Base-by-base conservation (phyloP, 2,329 filamentous ascomycete species). In the Epichloe sylvatica region DNA sequence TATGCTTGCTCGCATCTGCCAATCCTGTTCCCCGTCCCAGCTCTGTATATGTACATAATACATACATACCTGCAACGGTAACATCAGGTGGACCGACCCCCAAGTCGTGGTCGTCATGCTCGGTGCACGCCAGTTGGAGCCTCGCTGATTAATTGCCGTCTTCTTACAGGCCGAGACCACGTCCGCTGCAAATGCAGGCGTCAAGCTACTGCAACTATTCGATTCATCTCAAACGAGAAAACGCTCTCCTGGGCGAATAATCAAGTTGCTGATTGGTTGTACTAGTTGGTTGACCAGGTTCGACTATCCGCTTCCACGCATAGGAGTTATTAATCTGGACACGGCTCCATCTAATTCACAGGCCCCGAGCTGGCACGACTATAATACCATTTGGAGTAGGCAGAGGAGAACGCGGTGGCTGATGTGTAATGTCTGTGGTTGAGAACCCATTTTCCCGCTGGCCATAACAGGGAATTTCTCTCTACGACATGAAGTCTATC, bases 101-200 rank as follows among this genome's bases (percentile, higher is more conserved):
- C 25, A 48, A 36, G 23, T 23, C 34, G 34, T 41, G 36, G 30
- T 35, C 37, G 39, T 45, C 45, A 17, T 38, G 25, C 9, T 35
- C 37, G 21, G 46, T 30, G 51, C 47, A 46, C 37, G 19, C 33
- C 19, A 39, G 17, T 38, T 35, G 45, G 42, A 43, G 51, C 53
- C 52, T 44, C 54, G 63, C 63, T 65, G 63, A 65, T 61, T 65
- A 66, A 66, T 66, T 62, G 46, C 58, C 57, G 46, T 42, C 56
- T 57, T 60, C 58, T 65, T 56, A 66, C 57, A 66, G 64, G 64
- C 52, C 40, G 42, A 36, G 4, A 13, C 48, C 43, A 43, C 15
- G 23, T 44, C 42, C 11, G 40, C 44, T 45, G 41, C 46, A 42
- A 45, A 46, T 51, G 49, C 45, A 45, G 12, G 47, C 47, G 33